Evolutionary conservation across 108 stramenopile species (phyloP).

Genomic region (Pseudonitzschia multiseries): DNA sequence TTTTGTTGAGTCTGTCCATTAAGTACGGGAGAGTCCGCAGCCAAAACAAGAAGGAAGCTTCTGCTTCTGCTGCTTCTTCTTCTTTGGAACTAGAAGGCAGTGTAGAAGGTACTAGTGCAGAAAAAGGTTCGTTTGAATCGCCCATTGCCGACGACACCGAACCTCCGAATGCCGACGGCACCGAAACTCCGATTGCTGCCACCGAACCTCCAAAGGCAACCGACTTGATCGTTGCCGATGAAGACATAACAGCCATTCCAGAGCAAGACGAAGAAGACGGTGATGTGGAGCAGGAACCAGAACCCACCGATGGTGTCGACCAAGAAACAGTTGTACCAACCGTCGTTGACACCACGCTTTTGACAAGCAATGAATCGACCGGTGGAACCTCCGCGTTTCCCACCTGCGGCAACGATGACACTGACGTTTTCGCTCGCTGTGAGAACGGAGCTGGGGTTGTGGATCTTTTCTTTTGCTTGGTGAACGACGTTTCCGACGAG

Average conservation of each 20-base stretch:
- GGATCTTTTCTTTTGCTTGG: background rate
- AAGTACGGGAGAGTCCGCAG: background rate
- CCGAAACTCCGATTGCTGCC: no score
- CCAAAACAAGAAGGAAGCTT: background rate
- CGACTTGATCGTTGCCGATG: no score
- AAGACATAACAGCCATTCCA: no score
- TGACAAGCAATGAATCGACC: no score
- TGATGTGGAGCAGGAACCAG: no score
- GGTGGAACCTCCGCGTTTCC: no score
- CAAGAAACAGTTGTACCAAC: background rate
- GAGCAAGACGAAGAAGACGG: no score
- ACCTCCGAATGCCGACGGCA: background rate
- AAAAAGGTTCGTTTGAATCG: background rate
- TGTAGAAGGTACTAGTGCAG: background rate
- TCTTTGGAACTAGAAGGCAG: no score
- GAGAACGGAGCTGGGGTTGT: background rate
- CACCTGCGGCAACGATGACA: background rate
- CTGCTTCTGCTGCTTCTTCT: no score
- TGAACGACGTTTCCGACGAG: background rate
- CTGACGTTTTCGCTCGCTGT: background rate
- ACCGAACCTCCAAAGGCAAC: no score
- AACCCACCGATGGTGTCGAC: background rate
- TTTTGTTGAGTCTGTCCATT: conserved; percentile 1
- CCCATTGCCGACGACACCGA: background rate
- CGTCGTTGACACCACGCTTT: background rate